Base-by-base conservation (phyloP, 75 land plant species). In the Picea glauca region DNA sequence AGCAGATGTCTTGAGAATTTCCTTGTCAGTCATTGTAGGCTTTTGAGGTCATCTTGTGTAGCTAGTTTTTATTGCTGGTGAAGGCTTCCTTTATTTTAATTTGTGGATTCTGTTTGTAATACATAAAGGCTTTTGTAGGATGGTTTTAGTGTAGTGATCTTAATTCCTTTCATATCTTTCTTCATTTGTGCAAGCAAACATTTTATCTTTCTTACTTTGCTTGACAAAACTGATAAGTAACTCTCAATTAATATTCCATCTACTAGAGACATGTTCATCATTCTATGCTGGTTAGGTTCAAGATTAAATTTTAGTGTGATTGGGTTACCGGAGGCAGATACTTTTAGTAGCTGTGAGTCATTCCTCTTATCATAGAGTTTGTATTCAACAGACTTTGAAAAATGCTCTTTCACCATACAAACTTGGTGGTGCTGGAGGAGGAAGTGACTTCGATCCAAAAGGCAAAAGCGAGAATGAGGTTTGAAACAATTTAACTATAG, bases 391-490 rank as follows among this genome's bases (percentile, higher is more conserved):
- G 99, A 95, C 99, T 11, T 78, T 98, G 77, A 98, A 93, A 74
- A 95, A 98, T 91, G 93, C 98, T 62, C 86, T 98, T 61, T 90
- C 98, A 60, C 88, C 91, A 21, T 90, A 93, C 82, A 96, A 89
- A 79, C 81, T 98, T 62, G 99, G 99, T 62, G 99, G 99, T 79
- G 96, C 96, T 56, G 92, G 86, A 15, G 99, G 99, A 15, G 99
- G 99, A 35, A 98, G 99, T 81, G 99, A 98, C 83, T 98, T 98
- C 85, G 96, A 98, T 83, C 98, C 99, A 54, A 98, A 95, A 84
- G 99, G 99, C 62, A 98, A 91, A 85, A 98, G 92, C 85, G 99
- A 98, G 32, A 95, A 89, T 83, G 99, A 98, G 98, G 99, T 95
- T 62, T 57, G 23, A 18, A 18, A 20, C 8, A 62, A 62, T 18